Percentiles rank a stretch among this genome's conserved stretches.
These are phyloP conservation scores for Phytopythium cucurbitacearum DNA, from an alignment of 352 stramenopile genomes.

Conservation along the genomic window DNA sequence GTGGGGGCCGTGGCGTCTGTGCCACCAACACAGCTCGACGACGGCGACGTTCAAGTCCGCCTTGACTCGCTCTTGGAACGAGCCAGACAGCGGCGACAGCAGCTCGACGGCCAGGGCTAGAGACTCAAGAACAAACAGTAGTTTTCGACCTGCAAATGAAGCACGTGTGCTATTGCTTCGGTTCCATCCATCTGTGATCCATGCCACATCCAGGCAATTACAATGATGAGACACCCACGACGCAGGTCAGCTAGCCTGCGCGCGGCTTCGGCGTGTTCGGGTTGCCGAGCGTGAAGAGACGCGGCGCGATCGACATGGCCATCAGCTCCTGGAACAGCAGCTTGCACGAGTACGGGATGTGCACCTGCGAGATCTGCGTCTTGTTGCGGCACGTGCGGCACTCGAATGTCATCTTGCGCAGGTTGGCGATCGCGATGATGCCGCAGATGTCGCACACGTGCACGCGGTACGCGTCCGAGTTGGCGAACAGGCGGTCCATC, in stretches of 20 bases:
- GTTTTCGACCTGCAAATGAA: no score
- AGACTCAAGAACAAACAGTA: no score
- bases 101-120: background rate
- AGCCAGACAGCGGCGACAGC: constrained; percentile 26
- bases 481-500: constrained; percentile 98
- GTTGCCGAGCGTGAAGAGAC: constrained; percentile 94
- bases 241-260: constrained; percentile 7
- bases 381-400: constrained; percentile 94
- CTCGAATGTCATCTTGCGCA: constrained; percentile 99
- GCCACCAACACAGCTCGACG: constrained; percentile 4
- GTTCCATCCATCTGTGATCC: no score
- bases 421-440: constrained; percentile 98
- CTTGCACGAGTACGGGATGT: constrained; percentile 99
- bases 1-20: constrained; percentile 11
- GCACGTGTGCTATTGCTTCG: no score
- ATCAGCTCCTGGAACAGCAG: constrained; percentile 99
- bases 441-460: constrained; percentile 99
- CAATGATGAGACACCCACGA: no score
- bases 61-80: constrained; percentile 33
- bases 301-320: constrained; percentile 99
- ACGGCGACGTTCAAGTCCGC: constrained; percentile 22
- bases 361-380: constrained; percentile 93
- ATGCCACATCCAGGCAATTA: no score
- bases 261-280: constrained; percentile 59
- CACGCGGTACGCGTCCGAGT: constrained; percentile 98